These are phyloP conservation scores for Marasmius fiardii DNA, from an alignment of 1,284 basidiomycete species.

Conservation along the genomic window DNA sequence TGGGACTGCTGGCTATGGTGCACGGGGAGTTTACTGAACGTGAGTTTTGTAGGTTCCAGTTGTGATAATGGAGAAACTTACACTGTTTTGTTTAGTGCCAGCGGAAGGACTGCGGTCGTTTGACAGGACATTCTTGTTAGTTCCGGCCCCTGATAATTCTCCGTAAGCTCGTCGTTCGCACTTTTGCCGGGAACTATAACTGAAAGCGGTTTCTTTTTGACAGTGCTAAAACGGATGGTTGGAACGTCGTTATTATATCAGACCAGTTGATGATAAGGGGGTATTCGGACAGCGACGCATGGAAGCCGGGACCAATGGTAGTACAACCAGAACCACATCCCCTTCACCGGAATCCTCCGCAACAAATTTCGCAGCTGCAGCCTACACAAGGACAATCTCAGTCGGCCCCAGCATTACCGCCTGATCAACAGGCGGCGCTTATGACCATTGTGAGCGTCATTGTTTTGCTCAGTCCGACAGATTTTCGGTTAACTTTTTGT, in stretches of 20 bases:
- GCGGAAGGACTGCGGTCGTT: constrained; percentile 83
- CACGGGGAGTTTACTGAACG: constrained; percentile 94
- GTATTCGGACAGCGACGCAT: constrained; percentile 82
- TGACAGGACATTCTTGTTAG: constrained; percentile 88
- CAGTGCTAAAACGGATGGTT: constrained; percentile 80
- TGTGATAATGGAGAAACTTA: neutral
- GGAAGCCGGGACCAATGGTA: constrained; percentile 67
- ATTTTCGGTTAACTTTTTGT: neutral
- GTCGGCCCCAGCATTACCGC: constrained; percentile 28
- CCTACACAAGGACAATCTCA: constrained; percentile 17
- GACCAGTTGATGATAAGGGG: constrained; percentile 84
- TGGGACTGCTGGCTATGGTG: constrained; percentile 76
- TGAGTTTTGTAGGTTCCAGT: constrained; percentile 35
- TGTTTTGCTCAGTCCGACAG: constrained; percentile 3
- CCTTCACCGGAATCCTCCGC: neutral
- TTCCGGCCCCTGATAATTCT: constrained; percentile 78
- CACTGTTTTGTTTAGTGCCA: constrained; percentile 37
- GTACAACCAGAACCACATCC: constrained; percentile 42
- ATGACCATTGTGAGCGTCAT: constrained; percentile 49
- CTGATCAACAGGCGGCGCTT: constrained; percentile 49
- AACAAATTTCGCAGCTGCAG: constrained; percentile 7
- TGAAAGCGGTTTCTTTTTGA: constrained; percentile 12
- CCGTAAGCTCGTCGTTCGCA: constrained; percentile 48
- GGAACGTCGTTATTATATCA: constrained; percentile 88
- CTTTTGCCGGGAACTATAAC: neutral